Evolutionary conservation across 495 filamentous ascomycete genomes (phyloP).

Genomic region (Aspergillus affinis): DNA sequence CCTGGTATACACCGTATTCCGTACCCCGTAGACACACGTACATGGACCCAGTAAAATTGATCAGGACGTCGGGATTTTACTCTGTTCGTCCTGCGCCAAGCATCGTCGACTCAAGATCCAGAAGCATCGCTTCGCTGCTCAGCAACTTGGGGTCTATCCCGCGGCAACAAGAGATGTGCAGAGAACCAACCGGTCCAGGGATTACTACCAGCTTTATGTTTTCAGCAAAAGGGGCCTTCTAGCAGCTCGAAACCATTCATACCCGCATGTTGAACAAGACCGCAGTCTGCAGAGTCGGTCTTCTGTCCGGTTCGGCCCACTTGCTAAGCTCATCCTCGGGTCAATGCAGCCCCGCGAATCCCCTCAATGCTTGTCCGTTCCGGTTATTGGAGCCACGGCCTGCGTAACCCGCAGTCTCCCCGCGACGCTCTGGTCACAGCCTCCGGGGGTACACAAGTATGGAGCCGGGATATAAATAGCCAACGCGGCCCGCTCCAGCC

Average conservation of each 20-base stretch:
- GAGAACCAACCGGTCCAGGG: neutral
- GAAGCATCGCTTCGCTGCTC: neutral
- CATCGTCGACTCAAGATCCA: neutral
- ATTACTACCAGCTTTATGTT: no score
- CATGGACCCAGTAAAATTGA: neutral
- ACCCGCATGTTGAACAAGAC: neutral
- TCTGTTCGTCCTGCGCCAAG: conserved; percentile 1
- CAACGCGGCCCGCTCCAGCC: neutral
- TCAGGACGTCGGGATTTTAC: conserved; percentile 4
- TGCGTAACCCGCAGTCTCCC: conserved; percentile 13
- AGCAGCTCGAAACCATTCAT: neutral
- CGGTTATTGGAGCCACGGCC: conserved; percentile 2
- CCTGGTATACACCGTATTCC: no score
- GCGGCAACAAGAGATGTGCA: neutral
- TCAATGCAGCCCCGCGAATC: conserved; percentile 13
- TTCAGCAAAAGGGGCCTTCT: no score
- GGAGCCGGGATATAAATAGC: neutral
- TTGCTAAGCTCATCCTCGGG: conserved; percentile 6
- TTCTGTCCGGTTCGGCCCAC: conserved; percentile 10
- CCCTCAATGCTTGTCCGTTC: conserved; percentile 1
- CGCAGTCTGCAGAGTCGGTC: conserved; percentile 1
- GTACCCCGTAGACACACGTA: neutral
- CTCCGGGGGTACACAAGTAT: neutral
- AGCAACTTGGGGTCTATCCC: neutral
- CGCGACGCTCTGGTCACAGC: neutral